Conservation (phyloP, 2,329 filamentous ascomycete genomes). For the Botrytis porri region DNA sequence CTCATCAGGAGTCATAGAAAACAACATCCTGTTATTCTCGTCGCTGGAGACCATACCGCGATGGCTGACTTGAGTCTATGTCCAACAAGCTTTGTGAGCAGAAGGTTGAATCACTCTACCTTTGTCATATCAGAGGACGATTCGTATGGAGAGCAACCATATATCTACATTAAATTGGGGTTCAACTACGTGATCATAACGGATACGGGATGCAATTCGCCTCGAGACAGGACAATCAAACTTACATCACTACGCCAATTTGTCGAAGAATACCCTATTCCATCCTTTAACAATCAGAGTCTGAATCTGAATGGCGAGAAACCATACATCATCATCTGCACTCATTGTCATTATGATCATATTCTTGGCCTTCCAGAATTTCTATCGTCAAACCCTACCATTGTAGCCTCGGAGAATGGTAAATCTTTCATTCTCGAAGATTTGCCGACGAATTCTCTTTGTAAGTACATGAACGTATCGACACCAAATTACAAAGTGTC, state of each 20-base stretch:
- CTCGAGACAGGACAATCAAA: constrained; percentile 32
- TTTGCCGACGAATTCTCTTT: constrained; percentile 43
- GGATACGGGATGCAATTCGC: constrained; percentile 47
- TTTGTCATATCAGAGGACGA: constrained; percentile 47
- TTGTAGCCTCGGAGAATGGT: constrained; percentile 40
- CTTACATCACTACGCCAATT: constrained; percentile 42
- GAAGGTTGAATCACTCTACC: constrained; percentile 43
- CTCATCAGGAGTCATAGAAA: neutral
- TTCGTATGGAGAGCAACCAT: constrained; percentile 43
- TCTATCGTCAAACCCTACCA: constrained; percentile 26
- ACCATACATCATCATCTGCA: constrained; percentile 44
- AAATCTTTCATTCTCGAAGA: constrained; percentile 43
- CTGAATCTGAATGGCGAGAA: constrained; percentile 41
- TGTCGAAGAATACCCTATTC: constrained; percentile 43
- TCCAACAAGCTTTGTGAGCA: constrained; percentile 38
- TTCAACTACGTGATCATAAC: constrained; percentile 41
- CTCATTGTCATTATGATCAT: constrained; percentile 49
- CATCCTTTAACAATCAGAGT: constrained; percentile 37
- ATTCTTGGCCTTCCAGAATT: constrained; percentile 37
- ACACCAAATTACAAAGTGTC: constrained; percentile 43
- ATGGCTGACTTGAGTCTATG: neutral
- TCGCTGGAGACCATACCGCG: neutral
- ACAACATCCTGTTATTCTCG: neutral
- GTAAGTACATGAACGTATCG: constrained; percentile 39
- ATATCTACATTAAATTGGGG: constrained; percentile 47